These are phyloP conservation scores for Pseudocercospora musae DNA, from an alignment of 2,329 filamentous ascomycete species.

Conservation along the genomic window DNA sequence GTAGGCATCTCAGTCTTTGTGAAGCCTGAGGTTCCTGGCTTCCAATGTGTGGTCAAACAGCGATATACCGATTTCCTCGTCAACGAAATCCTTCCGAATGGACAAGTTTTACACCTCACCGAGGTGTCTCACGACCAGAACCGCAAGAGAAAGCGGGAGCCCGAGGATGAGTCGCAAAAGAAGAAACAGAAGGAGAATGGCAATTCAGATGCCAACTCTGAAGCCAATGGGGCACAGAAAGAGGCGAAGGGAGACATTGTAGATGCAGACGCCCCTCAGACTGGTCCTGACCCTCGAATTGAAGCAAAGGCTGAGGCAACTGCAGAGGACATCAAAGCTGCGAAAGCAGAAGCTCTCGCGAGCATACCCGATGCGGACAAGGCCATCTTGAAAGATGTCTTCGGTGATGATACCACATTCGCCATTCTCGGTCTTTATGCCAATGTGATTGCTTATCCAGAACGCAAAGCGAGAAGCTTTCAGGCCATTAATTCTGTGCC, in stretches of 20 bases:
- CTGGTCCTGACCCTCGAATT: background rate
- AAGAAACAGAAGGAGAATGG: conserved; percentile 16
- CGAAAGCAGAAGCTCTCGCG: conserved; percentile 19
- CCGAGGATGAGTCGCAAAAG: conserved; percentile 12
- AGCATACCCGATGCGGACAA: conserved; percentile 40
- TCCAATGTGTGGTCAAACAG: conserved; percentile 65
- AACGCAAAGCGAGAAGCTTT: conserved; percentile 56
- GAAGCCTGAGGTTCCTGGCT: conserved; percentile 55
- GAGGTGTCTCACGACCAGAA: conserved; percentile 37
- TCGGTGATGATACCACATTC: conserved; percentile 50
- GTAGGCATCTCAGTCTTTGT: conserved; percentile 65
- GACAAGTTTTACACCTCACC: conserved; percentile 69
- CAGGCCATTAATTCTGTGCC: conserved; percentile 51
- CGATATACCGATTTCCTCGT: conserved; percentile 90
- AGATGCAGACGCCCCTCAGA: background rate
- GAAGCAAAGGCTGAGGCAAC: background rate
- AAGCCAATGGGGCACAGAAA: conserved; percentile 4
- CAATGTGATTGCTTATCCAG: conserved; percentile 52
- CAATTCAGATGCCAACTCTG: background rate
- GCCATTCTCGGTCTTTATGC: conserved; percentile 56
- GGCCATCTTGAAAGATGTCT: conserved; percentile 42
- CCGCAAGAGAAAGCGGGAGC: conserved; percentile 25
- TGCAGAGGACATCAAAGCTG: conserved; percentile 10
- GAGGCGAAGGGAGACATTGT: background rate
- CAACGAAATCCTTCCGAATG: conserved; percentile 77